A percentile compares a stretch with the other conserved stretches of the same genome.
Evolutionary conservation across 345 rosid genomes (phyloP).

Genomic region (Moricandia arvensis): DNA sequence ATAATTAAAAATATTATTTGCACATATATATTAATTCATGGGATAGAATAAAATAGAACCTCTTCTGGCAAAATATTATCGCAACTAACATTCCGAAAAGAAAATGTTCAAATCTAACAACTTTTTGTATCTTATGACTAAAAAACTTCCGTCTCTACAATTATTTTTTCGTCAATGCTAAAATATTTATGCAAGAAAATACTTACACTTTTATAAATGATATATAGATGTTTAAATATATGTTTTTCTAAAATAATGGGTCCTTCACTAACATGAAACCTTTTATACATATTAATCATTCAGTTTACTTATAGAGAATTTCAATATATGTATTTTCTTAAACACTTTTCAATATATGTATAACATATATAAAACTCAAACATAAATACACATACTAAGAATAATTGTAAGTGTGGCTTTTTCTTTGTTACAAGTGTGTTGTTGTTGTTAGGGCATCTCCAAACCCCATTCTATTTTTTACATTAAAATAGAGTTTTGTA

Average conservation of each 20-base stretch:
- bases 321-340: neutral
- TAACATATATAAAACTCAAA: neutral
- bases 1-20: neutral
- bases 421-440: neutral
- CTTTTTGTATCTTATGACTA: neutral
- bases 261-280: neutral
- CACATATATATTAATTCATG: conserved; percentile 8
- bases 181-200: neutral
- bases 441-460: no score
- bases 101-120: neutral
- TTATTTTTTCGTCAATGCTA: neutral
- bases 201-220: neutral
- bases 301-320: neutral
- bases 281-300: neutral
- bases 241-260: neutral
- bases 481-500: no score
- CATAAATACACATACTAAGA: neutral
- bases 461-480: no score
- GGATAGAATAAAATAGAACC: neutral
- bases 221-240: neutral
- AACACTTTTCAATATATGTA: neutral
- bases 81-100: neutral
- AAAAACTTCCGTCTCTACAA: neutral
- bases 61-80: neutral
- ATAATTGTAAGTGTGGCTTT: neutral